Conservation (phyloP, 805 yeast genomes). For the Spathaspora girioi region DNA sequence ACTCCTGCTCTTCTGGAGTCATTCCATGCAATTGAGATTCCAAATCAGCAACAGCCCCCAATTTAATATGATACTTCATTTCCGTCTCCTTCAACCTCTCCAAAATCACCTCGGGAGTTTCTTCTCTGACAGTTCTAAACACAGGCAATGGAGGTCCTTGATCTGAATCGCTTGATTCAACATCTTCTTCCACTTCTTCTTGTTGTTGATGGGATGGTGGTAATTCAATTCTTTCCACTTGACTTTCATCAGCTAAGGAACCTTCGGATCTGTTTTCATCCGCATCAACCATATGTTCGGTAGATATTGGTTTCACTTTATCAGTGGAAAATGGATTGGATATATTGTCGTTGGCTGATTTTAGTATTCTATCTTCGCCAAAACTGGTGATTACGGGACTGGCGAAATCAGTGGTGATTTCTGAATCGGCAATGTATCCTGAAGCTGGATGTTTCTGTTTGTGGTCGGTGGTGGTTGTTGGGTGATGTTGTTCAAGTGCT, state of each 20-base stretch:
- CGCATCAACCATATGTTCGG: slow-evolving; percentile 4
- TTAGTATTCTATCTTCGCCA: slow-evolving; percentile 9
- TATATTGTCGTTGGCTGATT: slow-evolving; percentile 15
- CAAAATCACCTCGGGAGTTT: slow-evolving; percentile 21
- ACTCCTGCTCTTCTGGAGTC: slow-evolving; percentile 19
- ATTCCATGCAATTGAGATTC: slow-evolving; percentile 11
- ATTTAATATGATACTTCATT: slow-evolving; percentile 18
- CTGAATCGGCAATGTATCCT: slow-evolving; percentile 21
- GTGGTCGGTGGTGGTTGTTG: not conserved
- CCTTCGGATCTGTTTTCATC: slow-evolving; percentile 13
- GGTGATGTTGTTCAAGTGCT: slow-evolving; percentile 9
- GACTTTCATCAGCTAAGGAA: slow-evolving; percentile 15
- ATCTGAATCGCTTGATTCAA: slow-evolving; percentile 12
- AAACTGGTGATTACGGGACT: slow-evolving; percentile 7
- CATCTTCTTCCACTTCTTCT: slow-evolving; percentile 9
- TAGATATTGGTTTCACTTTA: not conserved
- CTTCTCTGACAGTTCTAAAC: slow-evolving; percentile 23
- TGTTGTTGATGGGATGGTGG: not conserved
- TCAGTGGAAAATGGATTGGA: slow-evolving; percentile 12
- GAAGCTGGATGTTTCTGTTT: slow-evolving; percentile 17
- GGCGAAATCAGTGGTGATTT: slow-evolving; percentile 11
- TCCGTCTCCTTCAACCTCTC: slow-evolving; percentile 20
- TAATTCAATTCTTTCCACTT: slow-evolving; percentile 6
- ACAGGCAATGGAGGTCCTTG: slow-evolving; percentile 14
- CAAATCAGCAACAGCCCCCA: slow-evolving; percentile 11